These are phyloP conservation scores for Spinacia oleracea DNA, from an alignment of 179 eudicot genomes.

Conservation along the genomic window DNA sequence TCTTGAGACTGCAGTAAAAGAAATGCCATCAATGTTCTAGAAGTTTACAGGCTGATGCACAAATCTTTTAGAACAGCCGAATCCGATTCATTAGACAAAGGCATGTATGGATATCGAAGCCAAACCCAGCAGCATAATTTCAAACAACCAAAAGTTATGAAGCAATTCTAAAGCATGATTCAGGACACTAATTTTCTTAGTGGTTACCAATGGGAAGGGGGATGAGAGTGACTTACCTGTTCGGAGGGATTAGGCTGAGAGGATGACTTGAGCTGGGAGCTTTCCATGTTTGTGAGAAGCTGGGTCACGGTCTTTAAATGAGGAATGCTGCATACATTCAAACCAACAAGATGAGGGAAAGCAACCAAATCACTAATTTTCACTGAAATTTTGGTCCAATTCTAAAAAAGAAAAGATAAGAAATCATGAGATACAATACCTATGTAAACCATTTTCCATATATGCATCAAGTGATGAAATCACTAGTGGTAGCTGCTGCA, in stretches of 20 bases:
- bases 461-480: slow-evolving; percentile 87
- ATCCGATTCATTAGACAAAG: not conserved
- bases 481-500: slow-evolving; percentile 73
- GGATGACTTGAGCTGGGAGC: slow-evolving; percentile 61
- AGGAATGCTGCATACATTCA: slow-evolving; percentile 55
- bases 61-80: not conserved
- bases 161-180: not conserved
- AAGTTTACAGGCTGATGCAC: not conserved
- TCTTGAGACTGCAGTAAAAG: slow-evolving; percentile 7
- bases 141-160: not conserved
- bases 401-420: not conserved
- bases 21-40: not conserved
- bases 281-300: slow-evolving; percentile 69
- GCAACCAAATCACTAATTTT: not conserved
- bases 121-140: not conserved
- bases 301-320: slow-evolving; percentile 73
- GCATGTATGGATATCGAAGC: not conserved
- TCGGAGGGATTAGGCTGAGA: slow-evolving; percentile 39
- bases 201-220: not conserved
- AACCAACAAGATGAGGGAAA: not conserved
- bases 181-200: not conserved
- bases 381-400: not conserved
- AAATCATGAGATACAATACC: slow-evolving; percentile 39
- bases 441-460: slow-evolving; percentile 68
- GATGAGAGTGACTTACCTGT: slow-evolving; percentile 36